Evolutionary conservation across 805 yeast species (phyloP), one percentile per base, ranked within the genome.

Genomic region (Nakazawaea holstii): DNA sequence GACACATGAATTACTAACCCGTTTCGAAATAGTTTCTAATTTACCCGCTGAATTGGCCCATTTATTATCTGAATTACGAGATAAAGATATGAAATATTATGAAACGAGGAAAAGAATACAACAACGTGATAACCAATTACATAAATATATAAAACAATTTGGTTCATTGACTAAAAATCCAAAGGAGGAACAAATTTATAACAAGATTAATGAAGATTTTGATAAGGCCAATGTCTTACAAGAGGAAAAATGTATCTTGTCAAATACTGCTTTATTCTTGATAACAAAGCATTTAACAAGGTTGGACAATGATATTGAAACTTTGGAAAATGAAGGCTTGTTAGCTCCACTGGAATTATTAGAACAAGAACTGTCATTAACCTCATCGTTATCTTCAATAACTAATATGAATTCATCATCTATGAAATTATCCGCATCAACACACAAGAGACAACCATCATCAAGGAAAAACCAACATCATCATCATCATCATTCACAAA

Each of bases 31-130:
- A 78, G 59, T 92, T 38, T 80, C 92, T 9, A 92, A 91, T 56
- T 73, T 94, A 39, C 97, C 97, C 24, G 82, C 88, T 5, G 99
- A 92, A 64, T 75, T 92, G 39, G 83, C 83, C 46, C 88, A 86
- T 58, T 67, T 89, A 33, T 67, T 92, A 41, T 86, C 86, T 45
- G 98, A 94, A 63, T 74, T 92, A 33, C 76, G 83, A 44, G 76
- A 72, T 35, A 79, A 83, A 50, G 98, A 92, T 60, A 57, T 72
- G 35, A 79, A 77, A 56, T 68, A 84, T 28, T 77, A 78, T 56
- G 95, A 87, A 48, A 72, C 77, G 7, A 73, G 87, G 48, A 79
- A 79, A 58, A 77, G 85, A 55, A 76, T 81, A 52, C 81, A 76
- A 55, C 82, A 80, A 49, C 75, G 84, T 54, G 98, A 92, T 59